A percentile compares a stretch with the other conserved stretches of the same genome.
These are phyloP conservation scores for Erysimum cheiranthoides DNA, from an alignment of 345 rosid species.

Conservation along the genomic window DNA sequence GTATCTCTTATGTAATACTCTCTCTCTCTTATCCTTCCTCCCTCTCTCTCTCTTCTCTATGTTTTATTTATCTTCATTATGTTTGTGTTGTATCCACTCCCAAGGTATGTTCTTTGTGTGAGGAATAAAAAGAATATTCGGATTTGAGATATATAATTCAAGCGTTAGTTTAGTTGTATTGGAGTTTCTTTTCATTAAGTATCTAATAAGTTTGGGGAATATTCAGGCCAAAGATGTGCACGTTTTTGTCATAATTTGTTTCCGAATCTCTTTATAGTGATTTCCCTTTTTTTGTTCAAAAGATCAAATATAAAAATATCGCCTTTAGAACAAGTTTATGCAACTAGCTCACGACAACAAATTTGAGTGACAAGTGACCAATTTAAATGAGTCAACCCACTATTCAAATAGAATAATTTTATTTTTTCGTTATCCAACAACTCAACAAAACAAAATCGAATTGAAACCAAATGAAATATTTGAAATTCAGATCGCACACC, in stretches of 20 bases:
- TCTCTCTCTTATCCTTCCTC: neutral
- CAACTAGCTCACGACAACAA: conserved; percentile 14
- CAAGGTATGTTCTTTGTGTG: conserved; percentile 33
- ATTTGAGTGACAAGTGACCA: neutral
- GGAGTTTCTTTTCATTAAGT: neutral
- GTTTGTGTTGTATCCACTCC: conserved; percentile 26
- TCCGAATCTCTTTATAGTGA: neutral
- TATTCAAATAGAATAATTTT: neutral
- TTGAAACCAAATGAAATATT: neutral
- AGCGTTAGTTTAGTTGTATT: neutral
- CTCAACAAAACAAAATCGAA: neutral
- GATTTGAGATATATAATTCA: neutral
- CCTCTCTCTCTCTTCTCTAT: conserved; percentile 24
- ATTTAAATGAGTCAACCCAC: neutral
- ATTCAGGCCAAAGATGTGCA: neutral
- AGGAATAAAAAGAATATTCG: conserved; percentile 33
- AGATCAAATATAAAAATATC: conserved; percentile 2
- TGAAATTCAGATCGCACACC: neutral
- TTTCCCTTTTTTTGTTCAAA: neutral
- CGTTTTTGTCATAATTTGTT: conserved; percentile 11
- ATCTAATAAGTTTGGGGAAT: neutral
- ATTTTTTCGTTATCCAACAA: neutral
- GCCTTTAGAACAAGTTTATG: neutral
- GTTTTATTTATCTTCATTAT: conserved; percentile 20
- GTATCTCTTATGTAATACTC: conserved; percentile 25